These are phyloP conservation scores for Plasmodium chabaudi DNA, from an alignment of 169 alveolate genomes.

Conservation along the genomic window DNA sequence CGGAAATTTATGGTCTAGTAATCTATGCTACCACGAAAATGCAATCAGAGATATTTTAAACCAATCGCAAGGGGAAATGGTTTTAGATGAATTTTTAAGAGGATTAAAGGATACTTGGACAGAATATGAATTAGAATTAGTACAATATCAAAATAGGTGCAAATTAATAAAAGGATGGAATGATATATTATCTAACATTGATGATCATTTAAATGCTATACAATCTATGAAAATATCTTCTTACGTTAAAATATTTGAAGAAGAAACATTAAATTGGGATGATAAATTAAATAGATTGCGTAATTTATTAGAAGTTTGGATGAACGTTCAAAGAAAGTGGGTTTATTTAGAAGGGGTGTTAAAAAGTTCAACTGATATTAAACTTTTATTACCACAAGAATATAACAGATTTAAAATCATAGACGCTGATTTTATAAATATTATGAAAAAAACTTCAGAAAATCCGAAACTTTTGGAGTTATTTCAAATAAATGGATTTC, in stretches of 20 bases:
- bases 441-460: conserved; percentile 94
- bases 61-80: conserved; percentile 98
- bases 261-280: conserved; percentile 96
- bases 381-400: conserved; percentile 94
- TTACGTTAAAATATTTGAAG: conserved; percentile 93
- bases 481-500: conserved; percentile 91
- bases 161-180: conserved; percentile 98
- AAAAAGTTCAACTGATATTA: conserved; percentile 97
- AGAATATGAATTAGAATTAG: conserved; percentile 90
- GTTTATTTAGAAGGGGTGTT: conserved; percentile 98
- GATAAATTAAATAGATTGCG: conserved; percentile 95
- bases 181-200: conserved; percentile 94
- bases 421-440: conserved; percentile 93
- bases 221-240: conserved; percentile 97
- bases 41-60: conserved; percentile 91
- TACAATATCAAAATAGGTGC: conserved; percentile 93
- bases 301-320: conserved; percentile 95
- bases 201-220: conserved; percentile 95
- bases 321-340: conserved; percentile 98
- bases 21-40: conserved; percentile 80
- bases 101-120: conserved; percentile 94
- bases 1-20: conserved; percentile 91
- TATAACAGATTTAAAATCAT: conserved; percentile 94
- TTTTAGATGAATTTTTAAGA: conserved; percentile 93
- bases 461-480: conserved; percentile 92